A percentile compares a stretch with the other conserved stretches of the same genome.
phyloP scores from a whole-genome alignment of 1,139 yeast species.

The Eremothecium coryli region DNA sequence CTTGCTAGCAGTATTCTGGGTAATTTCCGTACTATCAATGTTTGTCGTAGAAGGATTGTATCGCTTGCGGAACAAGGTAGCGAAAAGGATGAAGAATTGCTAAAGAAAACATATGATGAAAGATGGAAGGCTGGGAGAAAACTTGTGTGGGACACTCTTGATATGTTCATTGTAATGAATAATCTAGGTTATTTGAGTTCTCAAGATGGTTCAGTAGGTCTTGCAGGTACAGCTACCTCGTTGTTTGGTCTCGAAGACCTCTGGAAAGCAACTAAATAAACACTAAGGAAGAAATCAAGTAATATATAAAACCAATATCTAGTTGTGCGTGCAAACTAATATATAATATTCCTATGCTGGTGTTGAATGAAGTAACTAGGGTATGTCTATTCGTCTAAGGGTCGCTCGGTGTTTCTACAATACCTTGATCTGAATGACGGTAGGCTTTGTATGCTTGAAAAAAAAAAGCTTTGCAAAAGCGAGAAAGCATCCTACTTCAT shows the following conservation, averaged over 20 bases:
- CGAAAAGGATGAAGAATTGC: slow-evolving; percentile 14
- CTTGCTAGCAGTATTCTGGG: slow-evolving; percentile 51
- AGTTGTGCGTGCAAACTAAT: too few species aligned
- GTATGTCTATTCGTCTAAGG: too few species aligned
- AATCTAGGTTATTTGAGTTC: slow-evolving; percentile 51
- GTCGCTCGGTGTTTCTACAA: too few species aligned
- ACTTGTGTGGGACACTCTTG: slow-evolving; percentile 72
- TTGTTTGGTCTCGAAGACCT: slow-evolving; percentile 66
- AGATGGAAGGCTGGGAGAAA: slow-evolving; percentile 46
- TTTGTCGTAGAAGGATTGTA: slow-evolving; percentile 28
- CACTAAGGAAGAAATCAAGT: too few species aligned
- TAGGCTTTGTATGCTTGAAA: too few species aligned
- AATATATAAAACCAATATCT: too few species aligned
- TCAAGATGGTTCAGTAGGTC: slow-evolving; percentile 76
- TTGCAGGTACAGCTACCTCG: slow-evolving; percentile 80
- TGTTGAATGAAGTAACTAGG: too few species aligned
- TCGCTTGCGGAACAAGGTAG: slow-evolving; percentile 22
- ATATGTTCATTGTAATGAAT: slow-evolving; percentile 66
- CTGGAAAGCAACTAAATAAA: slow-evolving; percentile 31
- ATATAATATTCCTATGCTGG: too few species aligned
- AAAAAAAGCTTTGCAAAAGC: too few species aligned
- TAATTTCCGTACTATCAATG: slow-evolving; percentile 41
- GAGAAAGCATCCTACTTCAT: too few species aligned
- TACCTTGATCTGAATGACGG: too few species aligned
- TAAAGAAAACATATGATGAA: slow-evolving; percentile 30